These are phyloP conservation scores for Chaetomium sp. DNA, from an alignment of 2,329 filamentous ascomycete genomes.

Conservation along the genomic window DNA sequence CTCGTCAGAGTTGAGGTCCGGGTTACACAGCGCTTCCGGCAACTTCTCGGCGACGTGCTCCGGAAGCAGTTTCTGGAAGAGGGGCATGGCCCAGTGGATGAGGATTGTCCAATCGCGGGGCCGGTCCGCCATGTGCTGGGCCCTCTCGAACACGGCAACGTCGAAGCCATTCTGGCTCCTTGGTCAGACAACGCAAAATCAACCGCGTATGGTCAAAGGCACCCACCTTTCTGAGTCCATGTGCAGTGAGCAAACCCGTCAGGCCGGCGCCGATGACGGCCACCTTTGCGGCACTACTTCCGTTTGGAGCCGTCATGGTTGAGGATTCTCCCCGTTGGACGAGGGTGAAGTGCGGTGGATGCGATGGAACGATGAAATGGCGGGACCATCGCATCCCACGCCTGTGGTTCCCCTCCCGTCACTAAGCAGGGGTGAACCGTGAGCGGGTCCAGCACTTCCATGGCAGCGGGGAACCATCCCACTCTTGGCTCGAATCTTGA, in stretches of 20 bases:
- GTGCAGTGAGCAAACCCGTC: slow-evolving; percentile 43
- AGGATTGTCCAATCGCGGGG: slow-evolving; percentile 46
- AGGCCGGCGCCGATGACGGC: slow-evolving; percentile 45
- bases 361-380: not conserved
- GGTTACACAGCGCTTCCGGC: slow-evolving; percentile 41
- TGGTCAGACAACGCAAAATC: not conserved
- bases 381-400: not conserved
- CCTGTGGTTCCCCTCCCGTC: not conserved
- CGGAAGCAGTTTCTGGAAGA: slow-evolving; percentile 42
- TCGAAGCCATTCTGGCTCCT: slow-evolving; percentile 39
- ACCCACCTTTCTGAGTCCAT: slow-evolving; percentile 42
- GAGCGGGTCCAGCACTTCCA: not conserved
- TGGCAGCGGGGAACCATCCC: not conserved
- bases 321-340: not conserved
- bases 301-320: slow-evolving; percentile 1
- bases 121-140: slow-evolving; percentile 37
- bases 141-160: slow-evolving; percentile 40
- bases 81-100: slow-evolving; percentile 45
- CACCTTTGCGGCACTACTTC: slow-evolving; percentile 31
- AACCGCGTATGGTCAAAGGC: not conserved
- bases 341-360: not conserved
- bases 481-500: too few species aligned
- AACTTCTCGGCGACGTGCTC: slow-evolving; percentile 38
- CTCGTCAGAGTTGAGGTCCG: slow-evolving; percentile 39
- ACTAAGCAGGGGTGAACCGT: not conserved